Percentiles rank a stretch among this genome's conserved stretches.
phyloP scores from a whole-genome alignment of 2,329 filamentous ascomycete species.

The Herpotrichia juniperi region DNA sequence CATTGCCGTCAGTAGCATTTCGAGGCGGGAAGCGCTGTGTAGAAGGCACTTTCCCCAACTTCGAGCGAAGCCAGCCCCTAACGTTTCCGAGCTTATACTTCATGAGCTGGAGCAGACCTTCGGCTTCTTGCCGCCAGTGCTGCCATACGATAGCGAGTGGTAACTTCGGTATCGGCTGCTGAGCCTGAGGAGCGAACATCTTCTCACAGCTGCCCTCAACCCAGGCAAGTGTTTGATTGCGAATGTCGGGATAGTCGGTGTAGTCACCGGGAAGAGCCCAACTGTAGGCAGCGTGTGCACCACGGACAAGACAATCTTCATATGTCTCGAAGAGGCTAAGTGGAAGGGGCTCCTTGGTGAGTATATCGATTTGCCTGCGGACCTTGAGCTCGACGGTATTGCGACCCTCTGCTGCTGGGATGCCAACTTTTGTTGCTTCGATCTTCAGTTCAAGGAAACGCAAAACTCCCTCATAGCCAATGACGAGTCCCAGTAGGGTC shows the following conservation, averaged over 20 bases:
- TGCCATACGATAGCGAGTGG: neutral
- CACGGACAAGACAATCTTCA: slow-evolving; percentile 31
- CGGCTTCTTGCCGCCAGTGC: neutral
- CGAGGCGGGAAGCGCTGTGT: neutral
- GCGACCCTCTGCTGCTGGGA: neutral
- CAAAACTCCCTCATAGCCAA: neutral
- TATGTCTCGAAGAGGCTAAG: slow-evolving; percentile 20
- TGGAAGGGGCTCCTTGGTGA: neutral
- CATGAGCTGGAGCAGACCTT: neutral
- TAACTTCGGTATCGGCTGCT: neutral
- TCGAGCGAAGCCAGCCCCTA: neutral
- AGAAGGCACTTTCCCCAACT: neutral
- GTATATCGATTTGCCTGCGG: neutral
- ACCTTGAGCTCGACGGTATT: neutral
- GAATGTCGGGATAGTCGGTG: slow-evolving; percentile 16
- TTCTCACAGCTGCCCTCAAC: slow-evolving; percentile 25
- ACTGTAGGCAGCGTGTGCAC: slow-evolving; percentile 16
- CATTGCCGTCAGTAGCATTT: neutral
- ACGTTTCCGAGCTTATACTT: neutral
- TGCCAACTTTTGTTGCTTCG: neutral
- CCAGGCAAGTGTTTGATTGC: slow-evolving; percentile 27
- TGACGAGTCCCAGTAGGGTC: slow-evolving; percentile 1
- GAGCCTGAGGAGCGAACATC: slow-evolving; percentile 21
- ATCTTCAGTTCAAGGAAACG: slow-evolving; percentile 6
- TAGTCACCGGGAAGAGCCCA: slow-evolving; percentile 17